Evolutionary conservation across 2,329 filamentous ascomycete genomes (phyloP).

Genomic region (Drechslerella coelobrocha): DNA sequence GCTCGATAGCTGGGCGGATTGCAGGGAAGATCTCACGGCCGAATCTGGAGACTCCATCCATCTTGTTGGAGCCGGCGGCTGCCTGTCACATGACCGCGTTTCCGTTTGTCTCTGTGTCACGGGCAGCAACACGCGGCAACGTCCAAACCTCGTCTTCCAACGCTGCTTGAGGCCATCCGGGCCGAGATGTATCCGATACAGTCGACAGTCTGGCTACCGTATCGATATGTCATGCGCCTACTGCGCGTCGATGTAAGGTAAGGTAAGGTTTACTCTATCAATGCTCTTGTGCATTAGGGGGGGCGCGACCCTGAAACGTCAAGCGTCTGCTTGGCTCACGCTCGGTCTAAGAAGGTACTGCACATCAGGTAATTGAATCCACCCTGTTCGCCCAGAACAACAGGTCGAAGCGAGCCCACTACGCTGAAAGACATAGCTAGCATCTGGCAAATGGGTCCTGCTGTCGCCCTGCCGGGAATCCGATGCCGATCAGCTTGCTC

Average conservation of each 20-base stretch:
- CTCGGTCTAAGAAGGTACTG: neutral
- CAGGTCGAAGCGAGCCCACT: slow-evolving; percentile 1
- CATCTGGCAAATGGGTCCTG: too few relatives aligned
- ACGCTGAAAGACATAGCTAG: neutral
- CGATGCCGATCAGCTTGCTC: too few relatives aligned
- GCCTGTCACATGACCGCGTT: slow-evolving; percentile 16
- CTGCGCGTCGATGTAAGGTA: neutral
- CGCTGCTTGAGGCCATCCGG: neutral
- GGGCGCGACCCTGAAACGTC: neutral
- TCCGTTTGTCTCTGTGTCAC: slow-evolving; percentile 29
- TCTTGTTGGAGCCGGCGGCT: slow-evolving; percentile 20
- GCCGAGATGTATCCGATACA: neutral
- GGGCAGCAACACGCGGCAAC: slow-evolving; percentile 5
- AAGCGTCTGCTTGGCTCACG: neutral
- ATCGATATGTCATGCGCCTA: neutral
- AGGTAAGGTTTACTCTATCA: neutral
- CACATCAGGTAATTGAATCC: neutral
- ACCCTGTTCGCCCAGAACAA: neutral
- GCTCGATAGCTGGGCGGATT: slow-evolving; percentile 38
- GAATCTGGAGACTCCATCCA: slow-evolving; percentile 49
- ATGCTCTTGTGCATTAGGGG: too few relatives aligned
- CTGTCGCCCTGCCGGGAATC: too few relatives aligned
- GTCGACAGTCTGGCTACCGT: too few relatives aligned
- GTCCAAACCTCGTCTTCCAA: too few relatives aligned
- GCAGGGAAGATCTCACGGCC: slow-evolving; percentile 49